Base-by-base conservation (phyloP, 192 early-diverging fungal species). In the Phlyctochytrium bullatum region DNA sequence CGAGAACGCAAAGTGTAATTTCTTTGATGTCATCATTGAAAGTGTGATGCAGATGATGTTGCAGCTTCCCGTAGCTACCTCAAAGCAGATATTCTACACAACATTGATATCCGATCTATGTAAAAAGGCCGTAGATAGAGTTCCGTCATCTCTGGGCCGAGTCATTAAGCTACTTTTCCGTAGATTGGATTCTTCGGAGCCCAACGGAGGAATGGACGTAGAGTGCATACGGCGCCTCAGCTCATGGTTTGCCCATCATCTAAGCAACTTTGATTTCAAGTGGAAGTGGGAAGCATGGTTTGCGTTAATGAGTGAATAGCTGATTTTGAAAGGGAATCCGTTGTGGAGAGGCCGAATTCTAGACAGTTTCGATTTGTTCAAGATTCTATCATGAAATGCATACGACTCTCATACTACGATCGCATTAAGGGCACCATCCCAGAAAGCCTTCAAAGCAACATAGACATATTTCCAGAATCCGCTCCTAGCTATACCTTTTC, bases 231-330 rank as follows among this genome's bases (percentile, higher is more conserved):
- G 88, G 71, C 80, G 95, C 29, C 82, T 97, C 51, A 84, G 86
- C 62, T 89, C 90, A 66, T 96, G 92, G 91, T 91, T 98, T 78
- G 84, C 90, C 0, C 86, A 92, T 60, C 94, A 96, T 76, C 76
- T 98, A 54, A 94, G 92, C 73, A 97, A 97, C 77, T 94, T 96
- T 84, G 88, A 82, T 14, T 95, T 88, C 76, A 79, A 84, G 29
- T 97, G 93, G 93, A 86, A 90, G 67, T 97, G 94, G 94, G 61
- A 69, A 28, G 88, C 83, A 62, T 98, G 94, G 96, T 78, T 67
- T 57, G 66, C 68, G 61, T 28, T 67, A 32, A 23, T 17, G 24
- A 10, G 50, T 24, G 12, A 31, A 35, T 34, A 23, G n/a, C 53
- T 66, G 17, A 47, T 67, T 53, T 40, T 16, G 14, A 16, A 34